A percentile compares a stretch with the other conserved stretches of the same genome.
Conservation (phyloP, 768 basidiomycete genomes). For the Lyophyllum decastes region DNA sequence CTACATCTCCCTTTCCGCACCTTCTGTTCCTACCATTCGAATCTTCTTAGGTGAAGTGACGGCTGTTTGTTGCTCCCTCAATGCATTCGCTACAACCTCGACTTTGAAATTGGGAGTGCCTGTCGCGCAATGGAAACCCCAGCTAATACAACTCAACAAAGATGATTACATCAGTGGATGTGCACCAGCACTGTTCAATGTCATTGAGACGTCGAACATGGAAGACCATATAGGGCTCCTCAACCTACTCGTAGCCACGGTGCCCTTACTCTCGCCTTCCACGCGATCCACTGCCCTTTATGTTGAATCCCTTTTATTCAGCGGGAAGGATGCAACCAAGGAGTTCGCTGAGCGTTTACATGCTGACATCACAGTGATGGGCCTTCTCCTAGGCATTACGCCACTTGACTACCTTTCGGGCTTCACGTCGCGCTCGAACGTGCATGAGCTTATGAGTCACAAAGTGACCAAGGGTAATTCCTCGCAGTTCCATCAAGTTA, state of each 20-base stretch:
- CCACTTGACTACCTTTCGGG: conserved; percentile 42
- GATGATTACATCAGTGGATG: conserved; percentile 28
- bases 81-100: conserved; percentile 16
- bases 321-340: conserved; percentile 20
- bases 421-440: conserved; percentile 40
- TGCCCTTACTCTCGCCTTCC: conserved; percentile 36
- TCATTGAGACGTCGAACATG: conserved; percentile 54
- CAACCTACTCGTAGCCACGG: conserved; percentile 39
- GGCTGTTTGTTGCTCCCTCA: conserved; percentile 38
- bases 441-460: conserved; percentile 34
- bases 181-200: conserved; percentile 40
- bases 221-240: conserved; percentile 48
- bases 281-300: conserved; percentile 34
- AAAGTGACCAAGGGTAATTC: not conserved
- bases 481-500: not conserved
- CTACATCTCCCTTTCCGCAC: conserved; percentile 8
- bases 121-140: conserved; percentile 34
- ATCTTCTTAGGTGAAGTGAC: conserved; percentile 42
- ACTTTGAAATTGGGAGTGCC: conserved; percentile 29
- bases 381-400: conserved; percentile 41
- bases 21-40: conserved; percentile 30
- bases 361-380: conserved; percentile 41
- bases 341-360: conserved; percentile 33
- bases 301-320: conserved; percentile 41
- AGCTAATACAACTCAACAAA: conserved; percentile 29